Evolutionary conservation across 2,329 filamentous ascomycete species (phyloP), one percentile per base, ranked within the genome.

Genomic region (Exophiala alcalophila): DNA sequence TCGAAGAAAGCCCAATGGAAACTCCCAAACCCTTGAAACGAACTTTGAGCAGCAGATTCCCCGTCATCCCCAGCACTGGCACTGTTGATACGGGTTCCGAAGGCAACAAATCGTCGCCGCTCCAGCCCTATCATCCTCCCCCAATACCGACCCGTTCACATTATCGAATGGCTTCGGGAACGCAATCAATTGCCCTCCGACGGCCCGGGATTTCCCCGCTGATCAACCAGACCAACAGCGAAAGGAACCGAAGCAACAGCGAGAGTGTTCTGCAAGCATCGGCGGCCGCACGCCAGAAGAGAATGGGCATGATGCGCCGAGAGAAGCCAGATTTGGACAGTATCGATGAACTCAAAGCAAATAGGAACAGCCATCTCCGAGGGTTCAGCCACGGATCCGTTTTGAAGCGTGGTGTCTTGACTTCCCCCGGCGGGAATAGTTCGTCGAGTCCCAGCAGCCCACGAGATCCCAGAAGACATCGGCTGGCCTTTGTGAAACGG

Each of bases 101-200:
- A 14, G 41, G 35, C 9, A 51, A 46, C 30, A 50, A 49, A 37
- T 51, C 54, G 19, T 52, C 54, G 11, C 44, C 46, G 5, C 41
- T 47, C 18, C 52, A 52, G 12, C 20, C 15, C 23, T 9, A 40
- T 15, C 78, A 83, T 23, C 75, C 84, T 19, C 87, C 90, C 2
- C 85, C 86, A 1, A 86, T 94, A 47, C 88, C 88, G 0, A 78
- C 78, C 4, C 78, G 84, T 47, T 92, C 88, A 3, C 89, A 95
- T 61, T 87, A 86, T 54, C 81, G 90, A 20, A 66, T 70, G 41
- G 61, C 66, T 3, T 72, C 59, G 18, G 50, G 57, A 9, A 54
- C 51, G 25, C 61, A 66, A 24, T 60, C 59, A 45, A 59, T 65
- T 5, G 68, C 77, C 4, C 69, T 80, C 31, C 79, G 86, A 42